Evolutionary conservation across 352 stramenopile species (phyloP).

Genomic region (Phytopythium sindhum): DNA sequence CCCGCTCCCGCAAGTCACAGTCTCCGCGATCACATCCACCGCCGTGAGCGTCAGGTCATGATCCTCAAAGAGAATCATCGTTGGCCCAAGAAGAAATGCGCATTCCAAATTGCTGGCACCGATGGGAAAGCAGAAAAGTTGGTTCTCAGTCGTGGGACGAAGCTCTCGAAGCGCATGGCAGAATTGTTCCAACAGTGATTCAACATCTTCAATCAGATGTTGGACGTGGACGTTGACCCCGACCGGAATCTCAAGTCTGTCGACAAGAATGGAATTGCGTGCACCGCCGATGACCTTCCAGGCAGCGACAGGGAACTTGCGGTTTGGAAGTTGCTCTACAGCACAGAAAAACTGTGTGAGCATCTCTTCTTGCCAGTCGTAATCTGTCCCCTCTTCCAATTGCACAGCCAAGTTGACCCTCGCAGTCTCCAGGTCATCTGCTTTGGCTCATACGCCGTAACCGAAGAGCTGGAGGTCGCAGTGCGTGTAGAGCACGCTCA

Average conservation of each 20-base stretch:
- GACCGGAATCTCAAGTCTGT: not conserved
- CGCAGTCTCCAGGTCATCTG: not conserved
- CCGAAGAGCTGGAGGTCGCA: not conserved
- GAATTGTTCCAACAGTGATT: not conserved
- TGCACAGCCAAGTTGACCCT: not conserved
- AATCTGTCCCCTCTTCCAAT: not conserved
- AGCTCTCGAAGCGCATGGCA: not conserved
- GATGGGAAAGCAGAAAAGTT: not conserved
- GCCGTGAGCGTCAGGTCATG: no score
- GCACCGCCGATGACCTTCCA: not conserved
- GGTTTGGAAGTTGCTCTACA: not conserved
- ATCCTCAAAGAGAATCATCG: not conserved
- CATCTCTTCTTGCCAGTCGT: not conserved
- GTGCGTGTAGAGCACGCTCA: not conserved
- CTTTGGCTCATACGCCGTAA: no score
- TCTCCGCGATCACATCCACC: no score
- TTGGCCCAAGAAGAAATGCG: not conserved
- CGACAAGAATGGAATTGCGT: not conserved
- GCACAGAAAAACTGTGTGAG: not conserved
- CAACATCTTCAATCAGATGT: not conserved
- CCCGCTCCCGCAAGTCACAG: not conserved
- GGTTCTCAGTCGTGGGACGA: not conserved
- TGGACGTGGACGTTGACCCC: not conserved
- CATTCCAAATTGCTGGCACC: not conserved
- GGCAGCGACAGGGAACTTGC: not conserved